phyloP scores from a whole-genome alignment of 495 filamentous ascomycete species.

The Tuber indicum region DNA sequence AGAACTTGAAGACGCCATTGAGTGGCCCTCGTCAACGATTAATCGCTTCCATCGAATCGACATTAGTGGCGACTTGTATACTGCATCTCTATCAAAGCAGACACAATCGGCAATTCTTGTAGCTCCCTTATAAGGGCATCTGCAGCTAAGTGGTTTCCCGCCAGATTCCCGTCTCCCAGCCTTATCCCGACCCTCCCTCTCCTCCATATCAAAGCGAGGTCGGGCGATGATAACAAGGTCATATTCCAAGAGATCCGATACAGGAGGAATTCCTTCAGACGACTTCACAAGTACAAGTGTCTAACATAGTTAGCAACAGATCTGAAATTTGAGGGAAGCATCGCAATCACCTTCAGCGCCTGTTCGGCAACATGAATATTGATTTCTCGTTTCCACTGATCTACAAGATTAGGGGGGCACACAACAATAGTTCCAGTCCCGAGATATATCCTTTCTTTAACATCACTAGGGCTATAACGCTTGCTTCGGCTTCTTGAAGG shows the following conservation, averaged over 20 bases:
- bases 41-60: conserved; percentile 74
- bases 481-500: conserved; percentile 46
- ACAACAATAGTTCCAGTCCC: conserved; percentile 64
- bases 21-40: conserved; percentile 89
- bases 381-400: conserved; percentile 63
- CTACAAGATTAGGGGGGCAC: conserved; percentile 61
- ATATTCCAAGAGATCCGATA: conserved; percentile 56
- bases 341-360: conserved; percentile 52
- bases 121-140: conserved; percentile 47
- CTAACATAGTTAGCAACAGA: not conserved
- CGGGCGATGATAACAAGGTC: conserved; percentile 77
- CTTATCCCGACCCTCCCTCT: conserved; percentile 43
- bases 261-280: conserved; percentile 53
- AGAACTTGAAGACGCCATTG: conserved; percentile 55
- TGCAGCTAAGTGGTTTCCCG: conserved; percentile 35
- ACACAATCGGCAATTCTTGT: conserved; percentile 45
- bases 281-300: conserved; percentile 50
- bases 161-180: conserved; percentile 28
- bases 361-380: conserved; percentile 57
- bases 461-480: conserved; percentile 12
- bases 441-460: conserved; percentile 51
- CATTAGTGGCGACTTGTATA: conserved; percentile 58
- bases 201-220: conserved; percentile 61
- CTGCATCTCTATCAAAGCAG: conserved; percentile 43
- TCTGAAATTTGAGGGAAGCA: not conserved